Percentiles rank a stretch among this genome's conserved stretches.
Conservation (phyloP, 2,329 filamentous ascomycete species). For the Fusarium sp. region DNA sequence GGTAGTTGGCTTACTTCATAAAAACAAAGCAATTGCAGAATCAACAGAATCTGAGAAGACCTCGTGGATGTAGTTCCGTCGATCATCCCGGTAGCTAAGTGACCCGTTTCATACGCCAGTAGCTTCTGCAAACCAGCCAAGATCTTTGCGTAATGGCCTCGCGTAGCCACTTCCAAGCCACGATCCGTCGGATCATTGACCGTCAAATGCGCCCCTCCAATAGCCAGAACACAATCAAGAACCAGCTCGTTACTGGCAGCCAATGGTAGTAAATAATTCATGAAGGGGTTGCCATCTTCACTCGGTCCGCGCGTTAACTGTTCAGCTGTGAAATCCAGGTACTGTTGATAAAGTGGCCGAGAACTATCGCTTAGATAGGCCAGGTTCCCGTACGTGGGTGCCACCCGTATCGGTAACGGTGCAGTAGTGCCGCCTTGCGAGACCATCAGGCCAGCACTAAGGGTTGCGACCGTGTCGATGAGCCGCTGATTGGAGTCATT, state of each 20-base stretch:
- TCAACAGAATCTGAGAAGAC: background rate
- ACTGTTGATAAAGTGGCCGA: slow-evolving; percentile 16
- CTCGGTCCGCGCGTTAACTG: slow-evolving; percentile 8
- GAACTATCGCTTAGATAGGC: slow-evolving; percentile 13
- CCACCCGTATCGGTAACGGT: background rate
- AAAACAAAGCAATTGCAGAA: slow-evolving; percentile 5
- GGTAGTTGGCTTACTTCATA: background rate
- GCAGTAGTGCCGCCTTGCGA: background rate
- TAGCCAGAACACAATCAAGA: slow-evolving; percentile 15
- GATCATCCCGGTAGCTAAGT: background rate
- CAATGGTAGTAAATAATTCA: slow-evolving; percentile 13
- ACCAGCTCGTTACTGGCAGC: slow-evolving; percentile 1
- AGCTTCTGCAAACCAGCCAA: background rate
- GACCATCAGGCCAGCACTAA: background rate
- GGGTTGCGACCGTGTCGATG: background rate
- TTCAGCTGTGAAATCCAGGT: slow-evolving; percentile 4
- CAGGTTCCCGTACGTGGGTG: slow-evolving; percentile 4
- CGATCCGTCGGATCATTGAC: background rate
- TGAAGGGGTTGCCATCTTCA: slow-evolving; percentile 14
- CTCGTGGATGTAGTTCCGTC: background rate
- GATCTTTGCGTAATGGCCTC: slow-evolving; percentile 6
- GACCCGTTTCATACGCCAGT: background rate
- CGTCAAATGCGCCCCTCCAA: slow-evolving; percentile 5
- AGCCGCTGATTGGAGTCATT: background rate
- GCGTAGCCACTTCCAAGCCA: slow-evolving; percentile 1